These are phyloP conservation scores for Stereum hirsutum DNA, from an alignment of 1,284 basidiomycete species.

Conservation along the genomic window DNA sequence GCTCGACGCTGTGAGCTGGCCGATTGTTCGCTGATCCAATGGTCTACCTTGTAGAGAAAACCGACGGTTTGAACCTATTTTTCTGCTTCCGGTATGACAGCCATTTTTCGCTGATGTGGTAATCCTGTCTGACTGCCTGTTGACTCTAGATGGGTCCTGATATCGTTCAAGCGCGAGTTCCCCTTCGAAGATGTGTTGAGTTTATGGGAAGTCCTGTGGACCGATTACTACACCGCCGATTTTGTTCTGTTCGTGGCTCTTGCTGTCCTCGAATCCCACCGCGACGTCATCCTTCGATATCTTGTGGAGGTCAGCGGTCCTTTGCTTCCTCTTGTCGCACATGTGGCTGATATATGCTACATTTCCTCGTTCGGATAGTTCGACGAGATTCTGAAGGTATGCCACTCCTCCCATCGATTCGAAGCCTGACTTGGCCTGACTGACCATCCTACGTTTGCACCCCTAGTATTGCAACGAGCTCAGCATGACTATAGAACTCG, in stretches of 20 bases:
- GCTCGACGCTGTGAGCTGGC: conserved; percentile 4
- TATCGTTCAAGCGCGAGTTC: conserved; percentile 95
- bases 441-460: conserved; percentile 6
- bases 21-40: neutral
- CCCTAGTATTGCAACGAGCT: conserved; percentile 84
- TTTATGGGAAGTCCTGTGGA: conserved; percentile 97
- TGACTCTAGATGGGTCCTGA: conserved; percentile 66
- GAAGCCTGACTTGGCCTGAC: neutral
- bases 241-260: conserved; percentile 95
- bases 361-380: conserved; percentile 34
- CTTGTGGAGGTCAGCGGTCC: conserved; percentile 65
- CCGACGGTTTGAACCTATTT: conserved; percentile 90
- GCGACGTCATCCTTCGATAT: conserved; percentile 90
- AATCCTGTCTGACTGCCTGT: conserved; percentile 3
- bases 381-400: conserved; percentile 80
- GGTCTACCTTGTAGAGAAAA: conserved; percentile 52
- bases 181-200: conserved; percentile 80
- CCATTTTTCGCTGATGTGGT: neutral
- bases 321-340: neutral
- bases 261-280: conserved; percentile 87
- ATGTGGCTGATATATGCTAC: neutral
- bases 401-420: conserved; percentile 8
- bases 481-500: conserved; percentile 89
- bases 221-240: conserved; percentile 78
- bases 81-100: conserved; percentile 85